These are phyloP conservation scores for Aspergillus homomorphus DNA, from an alignment of 495 filamentous ascomycete genomes.

Conservation along the genomic window DNA sequence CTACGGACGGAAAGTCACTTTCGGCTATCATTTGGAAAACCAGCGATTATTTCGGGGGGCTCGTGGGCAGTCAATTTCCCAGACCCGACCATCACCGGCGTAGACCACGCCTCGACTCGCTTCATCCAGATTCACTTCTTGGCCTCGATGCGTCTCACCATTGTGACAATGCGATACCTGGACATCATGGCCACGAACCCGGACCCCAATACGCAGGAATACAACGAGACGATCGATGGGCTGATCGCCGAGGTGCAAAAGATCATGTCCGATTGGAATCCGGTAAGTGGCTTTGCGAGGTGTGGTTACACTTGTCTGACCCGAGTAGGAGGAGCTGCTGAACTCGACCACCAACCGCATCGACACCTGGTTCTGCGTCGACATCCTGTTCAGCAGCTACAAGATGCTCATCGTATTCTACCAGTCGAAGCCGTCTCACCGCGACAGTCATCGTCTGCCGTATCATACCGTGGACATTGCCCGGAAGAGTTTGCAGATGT, in stretches of 20 bases:
- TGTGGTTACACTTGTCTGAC: background rate
- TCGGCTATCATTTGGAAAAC: constrained; percentile 20
- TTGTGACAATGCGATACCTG: constrained; percentile 20
- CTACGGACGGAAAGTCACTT: constrained; percentile 21
- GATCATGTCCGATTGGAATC: constrained; percentile 19
- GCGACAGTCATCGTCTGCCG: background rate
- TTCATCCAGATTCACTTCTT: constrained; percentile 26
- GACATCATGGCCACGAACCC: constrained; percentile 6
- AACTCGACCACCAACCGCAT: constrained; percentile 14
- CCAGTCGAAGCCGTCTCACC: constrained; percentile 17
- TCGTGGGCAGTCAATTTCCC: constrained; percentile 26
- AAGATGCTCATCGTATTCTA: constrained; percentile 22
- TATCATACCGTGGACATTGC: constrained; percentile 7
- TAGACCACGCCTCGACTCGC: constrained; percentile 15
- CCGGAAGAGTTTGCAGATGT: constrained; percentile 4
- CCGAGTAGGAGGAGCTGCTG: constrained; percentile 16
- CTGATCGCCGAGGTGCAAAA: constrained; percentile 16
- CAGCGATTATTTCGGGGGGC: constrained; percentile 14
- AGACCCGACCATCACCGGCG: constrained; percentile 19
- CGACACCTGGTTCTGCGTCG: constrained; percentile 22
- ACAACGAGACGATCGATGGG: constrained; percentile 13
- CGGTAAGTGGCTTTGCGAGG: background rate
- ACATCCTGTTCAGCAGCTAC: constrained; percentile 22
- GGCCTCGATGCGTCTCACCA: constrained; percentile 22
- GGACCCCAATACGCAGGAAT: background rate